Percentiles rank a stretch among this genome's conserved stretches.
These are phyloP conservation scores for Diaporthe vexans DNA, from an alignment of 2,329 filamentous ascomycete species.

Conservation along the genomic window DNA sequence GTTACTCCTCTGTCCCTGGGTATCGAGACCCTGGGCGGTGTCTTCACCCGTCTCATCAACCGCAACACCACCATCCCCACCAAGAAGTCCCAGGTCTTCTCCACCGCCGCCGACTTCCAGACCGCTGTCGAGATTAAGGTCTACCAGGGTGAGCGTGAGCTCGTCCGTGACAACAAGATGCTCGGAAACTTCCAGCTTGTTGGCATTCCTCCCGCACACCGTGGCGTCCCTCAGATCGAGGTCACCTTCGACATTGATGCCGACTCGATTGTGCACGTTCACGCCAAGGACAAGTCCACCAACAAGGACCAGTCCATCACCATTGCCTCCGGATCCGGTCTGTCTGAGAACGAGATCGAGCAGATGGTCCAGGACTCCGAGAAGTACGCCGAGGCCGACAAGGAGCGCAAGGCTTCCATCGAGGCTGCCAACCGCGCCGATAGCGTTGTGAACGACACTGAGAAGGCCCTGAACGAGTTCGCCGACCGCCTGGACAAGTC, in stretches of 20 bases:
- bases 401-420: slow-evolving; percentile 95
- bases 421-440: slow-evolving; percentile 98
- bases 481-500: slow-evolving; percentile 97
- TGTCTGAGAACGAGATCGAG: slow-evolving; percentile 94
- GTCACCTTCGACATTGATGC: slow-evolving; percentile 99
- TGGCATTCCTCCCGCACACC: slow-evolving; percentile 95
- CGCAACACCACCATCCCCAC: slow-evolving; percentile 99
- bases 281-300: slow-evolving; percentile 99
- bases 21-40: slow-evolving; percentile 98
- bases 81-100: slow-evolving; percentile 99
- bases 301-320: slow-evolving; percentile 99
- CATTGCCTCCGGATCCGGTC: slow-evolving; percentile 96
- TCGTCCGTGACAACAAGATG: slow-evolving; percentile 98
- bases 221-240: slow-evolving; percentile 95
- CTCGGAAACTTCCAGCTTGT: slow-evolving; percentile 99
- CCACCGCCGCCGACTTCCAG: slow-evolving; percentile 97
- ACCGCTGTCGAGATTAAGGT: slow-evolving; percentile 99
- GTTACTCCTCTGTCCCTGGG: slow-evolving; percentile 96
- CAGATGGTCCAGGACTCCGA: slow-evolving; percentile 98
- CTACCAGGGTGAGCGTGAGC: slow-evolving; percentile 99
- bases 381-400: slow-evolving; percentile 94
- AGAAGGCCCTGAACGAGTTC: slow-evolving; percentile 98
- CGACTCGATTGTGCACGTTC: slow-evolving; percentile 97
- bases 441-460: slow-evolving; percentile 95
- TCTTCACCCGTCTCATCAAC: slow-evolving; percentile 98